Percentiles rank a stretch among this genome's conserved stretches.
phyloP scores from a whole-genome alignment of 768 basidiomycete species.

The Lactarius akahatsu region DNA sequence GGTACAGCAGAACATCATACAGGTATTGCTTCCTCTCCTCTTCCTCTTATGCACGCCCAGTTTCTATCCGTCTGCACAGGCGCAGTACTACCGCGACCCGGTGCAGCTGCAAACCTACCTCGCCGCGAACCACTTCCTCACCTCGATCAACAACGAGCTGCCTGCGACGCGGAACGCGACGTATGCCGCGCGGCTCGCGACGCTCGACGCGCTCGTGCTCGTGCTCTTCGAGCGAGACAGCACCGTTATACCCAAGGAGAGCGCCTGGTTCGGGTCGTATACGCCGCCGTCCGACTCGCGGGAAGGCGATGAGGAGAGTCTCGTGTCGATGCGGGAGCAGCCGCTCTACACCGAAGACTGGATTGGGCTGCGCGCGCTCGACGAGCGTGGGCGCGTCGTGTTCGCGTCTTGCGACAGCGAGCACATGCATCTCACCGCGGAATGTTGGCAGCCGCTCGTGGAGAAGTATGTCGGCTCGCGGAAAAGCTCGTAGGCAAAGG shows the following conservation, averaged over 20 bases:
- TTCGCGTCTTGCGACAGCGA: conserved; percentile 65
- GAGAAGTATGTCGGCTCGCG: conserved; percentile 33
- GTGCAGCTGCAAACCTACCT: conserved; percentile 58
- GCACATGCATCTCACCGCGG: conserved; percentile 66
- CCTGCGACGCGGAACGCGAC: conserved; percentile 52
- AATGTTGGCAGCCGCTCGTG: conserved; percentile 38
- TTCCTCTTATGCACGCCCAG: background rate
- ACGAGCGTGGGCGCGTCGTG: conserved; percentile 60
- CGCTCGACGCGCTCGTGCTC: conserved; percentile 67
- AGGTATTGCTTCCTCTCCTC: conserved; percentile 46
- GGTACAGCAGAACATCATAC: conserved; percentile 74
- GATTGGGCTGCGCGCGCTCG: conserved; percentile 73
- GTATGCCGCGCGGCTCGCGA: conserved; percentile 58
- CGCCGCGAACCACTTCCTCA: conserved; percentile 60
- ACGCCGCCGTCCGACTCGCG: conserved; percentile 35
- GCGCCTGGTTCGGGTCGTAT: conserved; percentile 82
- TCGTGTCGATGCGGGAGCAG: conserved; percentile 72
- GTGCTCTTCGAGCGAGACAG: conserved; percentile 70
- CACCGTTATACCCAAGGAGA: conserved; percentile 83
- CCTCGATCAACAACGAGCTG: conserved; percentile 80
- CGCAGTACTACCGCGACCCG: conserved; percentile 85
- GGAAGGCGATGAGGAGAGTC: conserved; percentile 33
- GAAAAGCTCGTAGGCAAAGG: background rate
- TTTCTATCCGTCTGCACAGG: conserved; percentile 44
- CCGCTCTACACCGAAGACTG: conserved; percentile 75